A percentile compares a stretch with the other conserved stretches of the same genome.
phyloP scores from a whole-genome alignment of 2,329 filamentous ascomycete species.

The Neofusicoccum cordaticola region DNA sequence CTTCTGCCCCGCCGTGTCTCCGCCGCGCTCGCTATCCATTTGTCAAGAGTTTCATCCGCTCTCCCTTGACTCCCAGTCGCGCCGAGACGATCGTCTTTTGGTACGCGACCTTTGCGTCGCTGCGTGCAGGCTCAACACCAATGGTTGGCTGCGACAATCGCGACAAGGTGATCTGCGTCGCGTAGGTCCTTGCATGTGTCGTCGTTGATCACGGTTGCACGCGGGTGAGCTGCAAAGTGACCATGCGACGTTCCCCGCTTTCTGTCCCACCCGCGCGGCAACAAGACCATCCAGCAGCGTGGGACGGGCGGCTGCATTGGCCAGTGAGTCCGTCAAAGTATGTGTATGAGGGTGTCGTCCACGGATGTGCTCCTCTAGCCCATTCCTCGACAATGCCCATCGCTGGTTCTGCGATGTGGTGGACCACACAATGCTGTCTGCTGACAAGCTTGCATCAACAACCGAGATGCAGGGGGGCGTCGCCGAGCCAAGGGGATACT shows the following conservation, averaged over 20 bases:
- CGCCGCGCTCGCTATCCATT: background rate
- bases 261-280: constrained; percentile 9
- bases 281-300: constrained; percentile 1
- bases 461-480: background rate
- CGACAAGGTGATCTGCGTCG: constrained; percentile 2
- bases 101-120: background rate
- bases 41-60: constrained; percentile 1
- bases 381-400: background rate
- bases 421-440: background rate
- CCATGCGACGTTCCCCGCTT: constrained; percentile 15
- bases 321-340: background rate
- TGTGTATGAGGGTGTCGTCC: background rate
- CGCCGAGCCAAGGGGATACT: background rate
- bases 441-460: constrained; percentile 9
- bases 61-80: background rate
- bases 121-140: background rate
- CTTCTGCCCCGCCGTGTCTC: background rate
- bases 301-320: background rate
- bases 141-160: background rate
- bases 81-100: background rate
- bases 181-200: constrained; percentile 11
- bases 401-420: background rate
- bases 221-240: constrained; percentile 12
- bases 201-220: constrained; percentile 13
- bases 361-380: background rate